A percentile compares a stretch with the other conserved stretches of the same genome.
phyloP scores from a whole-genome alignment of 1,284 basidiomycete genomes.

The Tilletia indica region DNA sequence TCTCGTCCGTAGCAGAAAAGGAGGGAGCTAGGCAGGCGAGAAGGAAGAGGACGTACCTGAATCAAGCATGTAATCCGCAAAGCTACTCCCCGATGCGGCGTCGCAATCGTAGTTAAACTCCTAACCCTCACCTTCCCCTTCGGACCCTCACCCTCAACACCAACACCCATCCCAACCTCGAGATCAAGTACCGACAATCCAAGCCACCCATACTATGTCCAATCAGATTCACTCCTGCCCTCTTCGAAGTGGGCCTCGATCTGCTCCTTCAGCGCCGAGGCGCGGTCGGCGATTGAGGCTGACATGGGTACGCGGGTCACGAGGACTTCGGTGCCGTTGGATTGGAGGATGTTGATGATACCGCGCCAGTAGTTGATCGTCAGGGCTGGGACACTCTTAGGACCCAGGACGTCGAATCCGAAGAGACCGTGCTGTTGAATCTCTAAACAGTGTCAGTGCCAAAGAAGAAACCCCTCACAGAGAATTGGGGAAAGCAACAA shows the following conservation, averaged over 20 bases:
- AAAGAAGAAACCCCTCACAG: neutral
- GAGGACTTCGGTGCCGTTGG: slow-evolving; percentile 83
- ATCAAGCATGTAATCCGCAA: slow-evolving; percentile 85
- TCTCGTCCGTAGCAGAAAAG: neutral
- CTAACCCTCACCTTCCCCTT: slow-evolving; percentile 63
- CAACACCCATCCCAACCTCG: slow-evolving; percentile 54
- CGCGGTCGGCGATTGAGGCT: slow-evolving; percentile 68
- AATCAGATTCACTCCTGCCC: slow-evolving; percentile 82
- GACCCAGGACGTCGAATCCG: slow-evolving; percentile 52
- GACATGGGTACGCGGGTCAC: slow-evolving; percentile 83
- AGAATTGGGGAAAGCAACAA: neutral
- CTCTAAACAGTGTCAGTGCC: neutral
- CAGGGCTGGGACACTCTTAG: slow-evolving; percentile 68
- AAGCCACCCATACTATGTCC: slow-evolving; percentile 96
- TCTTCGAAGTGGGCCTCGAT: slow-evolving; percentile 73
- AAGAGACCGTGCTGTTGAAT: slow-evolving; percentile 25
- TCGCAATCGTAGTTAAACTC: slow-evolving; percentile 84
- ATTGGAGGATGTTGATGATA: slow-evolving; percentile 82
- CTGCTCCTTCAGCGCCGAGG: slow-evolving; percentile 72
- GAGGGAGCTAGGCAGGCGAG: neutral
- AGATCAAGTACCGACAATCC: slow-evolving; percentile 79
- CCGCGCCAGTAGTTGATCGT: slow-evolving; percentile 92
- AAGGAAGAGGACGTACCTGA: slow-evolving; percentile 55
- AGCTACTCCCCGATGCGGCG: slow-evolving; percentile 85
- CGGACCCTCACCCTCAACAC: neutral